Percentiles rank a stretch among this genome's conserved stretches.
Conservation (phyloP, 106 monocot genomes). For the Phalaenopsis equestris region DNA sequence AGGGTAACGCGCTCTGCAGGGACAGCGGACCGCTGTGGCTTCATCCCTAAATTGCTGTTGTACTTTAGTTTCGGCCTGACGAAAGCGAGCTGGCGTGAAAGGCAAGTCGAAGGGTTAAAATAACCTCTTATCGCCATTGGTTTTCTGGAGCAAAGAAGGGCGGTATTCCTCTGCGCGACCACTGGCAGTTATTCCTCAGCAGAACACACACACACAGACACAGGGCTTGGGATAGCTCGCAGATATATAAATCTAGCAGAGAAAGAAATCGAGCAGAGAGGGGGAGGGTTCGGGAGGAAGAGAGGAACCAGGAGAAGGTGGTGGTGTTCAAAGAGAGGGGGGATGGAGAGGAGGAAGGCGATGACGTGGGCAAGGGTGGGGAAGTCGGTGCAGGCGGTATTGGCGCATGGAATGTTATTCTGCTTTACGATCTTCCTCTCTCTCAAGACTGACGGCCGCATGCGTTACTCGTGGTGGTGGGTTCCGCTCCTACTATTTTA, state of each 20-base stretch:
- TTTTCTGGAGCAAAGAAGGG: background rate
- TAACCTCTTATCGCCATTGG: background rate
- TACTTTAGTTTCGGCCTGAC: background rate
- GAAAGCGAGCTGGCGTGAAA: conserved; percentile 2
- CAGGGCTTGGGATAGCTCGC: background rate
- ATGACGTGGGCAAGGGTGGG: conserved; percentile 71
- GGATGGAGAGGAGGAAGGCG: conserved; percentile 38
- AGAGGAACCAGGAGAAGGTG: background rate
- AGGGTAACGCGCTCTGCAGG: background rate
- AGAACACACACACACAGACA: background rate
- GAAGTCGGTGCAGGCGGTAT: conserved; percentile 54
- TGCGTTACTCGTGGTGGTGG: conserved; percentile 71
- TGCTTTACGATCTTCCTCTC: conserved; percentile 73
- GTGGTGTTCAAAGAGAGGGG: background rate
- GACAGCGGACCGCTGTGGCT: background rate
- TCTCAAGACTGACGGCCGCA: conserved; percentile 51
- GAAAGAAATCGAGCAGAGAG: background rate
- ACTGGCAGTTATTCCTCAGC: background rate
- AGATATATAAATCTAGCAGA: background rate
- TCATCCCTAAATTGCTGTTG: background rate
- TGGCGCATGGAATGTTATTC: conserved; percentile 59
- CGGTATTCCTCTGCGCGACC: background rate
- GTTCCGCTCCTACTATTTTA: background rate
- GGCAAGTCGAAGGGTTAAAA: background rate
- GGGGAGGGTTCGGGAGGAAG: background rate